Conservation (phyloP, 148 eudicot genomes). For the Polygonum maritimum region DNA sequence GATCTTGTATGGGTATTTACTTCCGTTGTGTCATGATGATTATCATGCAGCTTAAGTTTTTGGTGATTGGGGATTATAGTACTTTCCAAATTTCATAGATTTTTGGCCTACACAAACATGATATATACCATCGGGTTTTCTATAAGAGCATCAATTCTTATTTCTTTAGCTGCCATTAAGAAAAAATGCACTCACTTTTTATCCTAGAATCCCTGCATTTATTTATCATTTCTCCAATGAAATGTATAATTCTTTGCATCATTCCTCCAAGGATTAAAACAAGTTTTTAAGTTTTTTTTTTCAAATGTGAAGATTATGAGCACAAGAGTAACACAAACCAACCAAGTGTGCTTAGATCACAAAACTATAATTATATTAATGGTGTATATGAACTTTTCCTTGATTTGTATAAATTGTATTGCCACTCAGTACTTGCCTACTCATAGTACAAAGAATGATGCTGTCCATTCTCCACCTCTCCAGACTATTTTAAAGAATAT, state of each 20-base stretch:
- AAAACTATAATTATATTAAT: neutral
- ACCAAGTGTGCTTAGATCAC: too few species aligned
- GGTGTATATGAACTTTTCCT: neutral
- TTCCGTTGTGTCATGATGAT: neutral
- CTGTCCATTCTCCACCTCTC: slow-evolving; percentile 4
- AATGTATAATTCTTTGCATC: too few species aligned
- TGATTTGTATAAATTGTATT: slow-evolving; percentile 1
- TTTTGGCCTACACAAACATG: neutral
- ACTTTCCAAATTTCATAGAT: neutral
- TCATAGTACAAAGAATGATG: slow-evolving; percentile 7
- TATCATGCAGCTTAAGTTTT: neutral
- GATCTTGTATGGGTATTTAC: neutral
- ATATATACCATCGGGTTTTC: neutral
- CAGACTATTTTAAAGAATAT: neutral
- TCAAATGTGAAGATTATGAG: too few species aligned
- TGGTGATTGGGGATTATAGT: neutral
- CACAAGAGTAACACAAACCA: too few species aligned
- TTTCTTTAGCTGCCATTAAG: too few species aligned
- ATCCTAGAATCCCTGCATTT: too few species aligned
- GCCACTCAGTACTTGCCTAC: slow-evolving; percentile 1
- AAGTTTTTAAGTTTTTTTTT: too few species aligned
- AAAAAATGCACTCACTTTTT: too few species aligned
- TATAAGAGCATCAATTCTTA: too few species aligned
- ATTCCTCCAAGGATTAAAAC: too few species aligned
- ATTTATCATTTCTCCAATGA: too few species aligned